Evolutionary conservation across 208 protist genomes (phyloP).

Genomic region (Wallacemonas sp.): DNA sequence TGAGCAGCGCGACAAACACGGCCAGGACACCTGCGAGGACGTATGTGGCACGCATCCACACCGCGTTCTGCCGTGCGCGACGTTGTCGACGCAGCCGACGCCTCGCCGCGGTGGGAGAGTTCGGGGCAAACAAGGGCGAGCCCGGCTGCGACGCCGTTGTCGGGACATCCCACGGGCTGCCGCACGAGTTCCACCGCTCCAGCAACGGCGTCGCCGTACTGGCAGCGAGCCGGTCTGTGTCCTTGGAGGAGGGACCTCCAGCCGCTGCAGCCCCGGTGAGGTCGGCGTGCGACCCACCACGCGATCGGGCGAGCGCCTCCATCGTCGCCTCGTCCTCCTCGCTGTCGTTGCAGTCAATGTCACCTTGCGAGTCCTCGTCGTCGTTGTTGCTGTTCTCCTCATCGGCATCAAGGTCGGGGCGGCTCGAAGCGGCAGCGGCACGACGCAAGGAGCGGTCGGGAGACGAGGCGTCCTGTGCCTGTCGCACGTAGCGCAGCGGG

Average conservation of each 20-base stretch:
- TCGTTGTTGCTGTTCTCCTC: slow-evolving; percentile 20
- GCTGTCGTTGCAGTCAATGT: slow-evolving; percentile 1
- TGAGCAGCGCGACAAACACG: slow-evolving; percentile 40
- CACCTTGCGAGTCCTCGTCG: background rate
- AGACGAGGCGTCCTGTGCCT: background rate
- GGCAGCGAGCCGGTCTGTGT: background rate
- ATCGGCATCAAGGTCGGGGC: slow-evolving; percentile 18
- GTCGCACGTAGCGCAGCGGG: background rate
- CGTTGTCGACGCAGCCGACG: background rate
- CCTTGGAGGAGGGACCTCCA: too few species aligned
- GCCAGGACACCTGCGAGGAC: slow-evolving; percentile 33
- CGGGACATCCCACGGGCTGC: background rate
- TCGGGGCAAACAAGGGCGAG: background rate
- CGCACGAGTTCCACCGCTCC: slow-evolving; percentile 6
- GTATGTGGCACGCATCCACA: slow-evolving; percentile 19
- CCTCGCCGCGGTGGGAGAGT: background rate
- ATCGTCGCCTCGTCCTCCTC: background rate
- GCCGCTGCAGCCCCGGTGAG: too few species aligned
- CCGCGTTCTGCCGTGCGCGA: slow-evolving; percentile 1
- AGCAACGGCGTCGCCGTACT: slow-evolving; percentile 1
- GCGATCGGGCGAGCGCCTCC: background rate
- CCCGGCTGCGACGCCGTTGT: background rate
- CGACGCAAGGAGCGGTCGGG: background rate
- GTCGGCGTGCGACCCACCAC: too few species aligned
- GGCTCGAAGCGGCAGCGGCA: background rate